Evolutionary conservation across 129 eudicot species (phyloP), one percentile per base, ranked within the genome.

Genomic region (Artemisia tridentata): DNA sequence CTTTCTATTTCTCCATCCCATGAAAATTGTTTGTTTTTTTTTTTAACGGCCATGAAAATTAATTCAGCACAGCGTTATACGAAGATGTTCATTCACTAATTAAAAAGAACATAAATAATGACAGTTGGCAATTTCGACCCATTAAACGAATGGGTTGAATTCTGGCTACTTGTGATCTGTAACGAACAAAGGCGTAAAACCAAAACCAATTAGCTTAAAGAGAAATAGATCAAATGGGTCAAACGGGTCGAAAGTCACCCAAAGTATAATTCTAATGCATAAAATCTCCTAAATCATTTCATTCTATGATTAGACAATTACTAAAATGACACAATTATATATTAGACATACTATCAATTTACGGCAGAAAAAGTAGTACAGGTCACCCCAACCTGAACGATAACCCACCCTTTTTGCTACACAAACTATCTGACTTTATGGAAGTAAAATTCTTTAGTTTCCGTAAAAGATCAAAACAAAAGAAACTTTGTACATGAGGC

Each of bases 1-100:
- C 45, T 38, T 38, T 38, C 45, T 38, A 72, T 21, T 47, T 72
- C 49, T 58, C 68, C 20, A 29, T 48, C 55, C 25, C 62, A 63
- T 73, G 54, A 50, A 63, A 31, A 27, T 12, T 63, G 7, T 4
- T 6, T 38, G 0, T 7, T 38, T 38, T 38, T 38, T 34, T 7
- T 34, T 38, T 7, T 1, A 38, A 38, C 11, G 9, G 8, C 9
- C 43, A 34, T 34, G 3, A 62, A 6, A 62, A 11, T 8, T n/a
- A 3, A 27, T 11, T 46, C 1, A 47, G 15, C 57, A 50, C 60
- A 50, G 47, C 31, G 13, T 18, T 63, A 49, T 17, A 29, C 16
- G 20, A 73, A 62, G 1, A 72, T 25, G 38, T 62, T 50, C 48
- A 18, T 7, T 41, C 49, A 27, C 29, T 62, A 49, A 31, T 49